phyloP scores from a whole-genome alignment of 495 filamentous ascomycete genomes.

The Evernia prunastri region DNA sequence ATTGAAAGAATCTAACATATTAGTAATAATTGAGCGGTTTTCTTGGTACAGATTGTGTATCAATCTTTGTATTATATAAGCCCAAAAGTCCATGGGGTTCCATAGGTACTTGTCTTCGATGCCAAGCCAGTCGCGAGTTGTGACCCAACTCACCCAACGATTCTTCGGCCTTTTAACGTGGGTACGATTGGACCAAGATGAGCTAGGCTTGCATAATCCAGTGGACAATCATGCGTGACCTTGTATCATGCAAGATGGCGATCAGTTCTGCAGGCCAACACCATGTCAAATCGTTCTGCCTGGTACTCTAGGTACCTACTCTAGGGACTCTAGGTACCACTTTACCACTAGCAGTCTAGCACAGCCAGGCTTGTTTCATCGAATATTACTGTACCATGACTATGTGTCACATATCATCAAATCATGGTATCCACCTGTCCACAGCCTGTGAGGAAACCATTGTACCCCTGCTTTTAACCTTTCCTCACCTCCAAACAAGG shows the following conservation, averaged over 20 bases:
- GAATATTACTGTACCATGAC: no score
- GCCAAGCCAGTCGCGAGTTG: not conserved
- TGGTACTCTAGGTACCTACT: no score
- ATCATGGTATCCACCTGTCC: no score
- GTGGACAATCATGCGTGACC: constrained; percentile 1
- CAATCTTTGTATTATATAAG: no score
- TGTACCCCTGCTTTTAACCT: not conserved
- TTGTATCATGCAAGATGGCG: constrained; percentile 8
- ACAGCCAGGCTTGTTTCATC: not conserved
- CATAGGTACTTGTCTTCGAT: not conserved
- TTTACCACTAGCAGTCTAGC: no score
- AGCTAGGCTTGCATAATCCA: constrained; percentile 8
- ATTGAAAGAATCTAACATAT: no score
- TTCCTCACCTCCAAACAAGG: not conserved
- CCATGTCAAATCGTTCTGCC: not conserved
- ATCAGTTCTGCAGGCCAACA: constrained; percentile 7
- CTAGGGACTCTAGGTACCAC: not conserved
- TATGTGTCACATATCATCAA: no score
- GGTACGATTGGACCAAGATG: constrained; percentile 9
- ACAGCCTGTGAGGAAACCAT: not conserved
- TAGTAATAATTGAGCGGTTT: no score
- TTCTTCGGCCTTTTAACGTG: constrained; percentile 9
- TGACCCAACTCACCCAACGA: not conserved
- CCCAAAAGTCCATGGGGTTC: no score
- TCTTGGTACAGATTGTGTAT: no score